phyloP scores from a whole-genome alignment of 106 monocot genomes.

The Dioscorea zingiberensis region DNA sequence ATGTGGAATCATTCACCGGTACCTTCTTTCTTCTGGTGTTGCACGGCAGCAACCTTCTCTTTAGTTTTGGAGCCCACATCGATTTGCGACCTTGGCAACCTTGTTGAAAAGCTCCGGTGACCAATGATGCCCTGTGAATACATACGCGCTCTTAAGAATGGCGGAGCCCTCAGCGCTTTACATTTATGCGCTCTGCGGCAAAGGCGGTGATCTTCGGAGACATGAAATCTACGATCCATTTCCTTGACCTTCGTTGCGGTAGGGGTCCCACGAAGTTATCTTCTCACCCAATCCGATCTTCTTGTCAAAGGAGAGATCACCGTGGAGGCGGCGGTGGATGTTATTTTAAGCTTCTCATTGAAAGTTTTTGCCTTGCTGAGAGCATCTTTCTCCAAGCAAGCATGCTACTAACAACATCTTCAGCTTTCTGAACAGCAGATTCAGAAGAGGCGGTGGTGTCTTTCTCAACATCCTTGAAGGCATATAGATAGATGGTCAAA shows the following conservation, averaged over 20 bases:
- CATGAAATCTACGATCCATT: conserved; percentile 87
- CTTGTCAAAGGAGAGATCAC: conserved; percentile 56
- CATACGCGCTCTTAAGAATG: conserved; percentile 73
- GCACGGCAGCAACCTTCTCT: conserved; percentile 53
- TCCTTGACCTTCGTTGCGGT: conserved; percentile 81
- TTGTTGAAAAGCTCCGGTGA: conserved; percentile 63
- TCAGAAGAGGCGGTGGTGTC: conserved; percentile 22
- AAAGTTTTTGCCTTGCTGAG: conserved; percentile 71
- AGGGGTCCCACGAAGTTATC: conserved; percentile 57
- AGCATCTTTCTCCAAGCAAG: conserved; percentile 81
- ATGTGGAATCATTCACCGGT: too few relatives aligned
- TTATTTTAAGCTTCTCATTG: conserved; percentile 78
- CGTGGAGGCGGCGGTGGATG: conserved; percentile 73
- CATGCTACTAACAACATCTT: conserved; percentile 74
- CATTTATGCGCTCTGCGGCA: conserved; percentile 75
- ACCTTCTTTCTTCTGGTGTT: background rate
- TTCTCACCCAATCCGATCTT: conserved; percentile 73
- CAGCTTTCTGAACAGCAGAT: conserved; percentile 72
- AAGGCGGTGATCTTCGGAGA: conserved; percentile 73
- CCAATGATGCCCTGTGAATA: conserved; percentile 66
- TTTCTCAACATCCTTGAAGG: conserved; percentile 22
- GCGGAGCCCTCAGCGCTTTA: conserved; percentile 71
- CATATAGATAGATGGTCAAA: background rate
- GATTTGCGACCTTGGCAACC: conserved; percentile 51
- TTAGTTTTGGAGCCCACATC: conserved; percentile 59